Evolutionary conservation across 495 filamentous ascomycete genomes (phyloP).

Genomic region (Aspergillus campestris): DNA sequence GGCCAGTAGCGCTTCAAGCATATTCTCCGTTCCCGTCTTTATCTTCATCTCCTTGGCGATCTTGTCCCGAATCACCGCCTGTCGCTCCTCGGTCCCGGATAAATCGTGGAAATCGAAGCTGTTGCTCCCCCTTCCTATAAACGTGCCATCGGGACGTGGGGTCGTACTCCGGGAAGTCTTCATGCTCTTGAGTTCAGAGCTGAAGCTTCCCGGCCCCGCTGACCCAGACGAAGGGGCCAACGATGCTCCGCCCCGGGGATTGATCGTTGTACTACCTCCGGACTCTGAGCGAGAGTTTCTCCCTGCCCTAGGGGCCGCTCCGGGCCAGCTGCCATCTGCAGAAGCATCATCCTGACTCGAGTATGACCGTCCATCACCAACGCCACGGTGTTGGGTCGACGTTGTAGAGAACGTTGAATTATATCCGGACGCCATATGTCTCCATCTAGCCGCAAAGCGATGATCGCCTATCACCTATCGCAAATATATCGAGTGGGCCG

Average conservation of each 20-base stretch:
- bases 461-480: conserved; percentile 34
- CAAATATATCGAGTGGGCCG: conserved; percentile 19
- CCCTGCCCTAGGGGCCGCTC: conserved; percentile 29
- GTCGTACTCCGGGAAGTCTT: conserved; percentile 56
- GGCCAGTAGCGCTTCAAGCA: conserved; percentile 85
- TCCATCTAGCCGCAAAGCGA: conserved; percentile 35
- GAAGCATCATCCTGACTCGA: conserved; percentile 48
- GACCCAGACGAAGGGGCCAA: conserved; percentile 53
- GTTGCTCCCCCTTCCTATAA: conserved; percentile 47
- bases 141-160: conserved; percentile 56
- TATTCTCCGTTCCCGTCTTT: conserved; percentile 93
- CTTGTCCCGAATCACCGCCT: conserved; percentile 65
- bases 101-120: conserved; percentile 55
- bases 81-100: conserved; percentile 59
- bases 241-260: conserved; percentile 48
- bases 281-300: conserved; percentile 48
- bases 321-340: conserved; percentile 40
- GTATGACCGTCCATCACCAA: conserved; percentile 47
- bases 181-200: conserved; percentile 76
- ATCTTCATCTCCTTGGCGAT: conserved; percentile 95
- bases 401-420: conserved; percentile 51
- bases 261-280: conserved; percentile 51
- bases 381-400: conserved; percentile 58
- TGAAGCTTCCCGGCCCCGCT: conserved; percentile 83
- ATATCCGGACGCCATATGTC: conserved; percentile 42